Percentiles rank a stretch among this genome's conserved stretches.
These are phyloP conservation scores for Starmerella geochares DNA, from an alignment of 805 yeast species.

Conservation along the genomic window DNA sequence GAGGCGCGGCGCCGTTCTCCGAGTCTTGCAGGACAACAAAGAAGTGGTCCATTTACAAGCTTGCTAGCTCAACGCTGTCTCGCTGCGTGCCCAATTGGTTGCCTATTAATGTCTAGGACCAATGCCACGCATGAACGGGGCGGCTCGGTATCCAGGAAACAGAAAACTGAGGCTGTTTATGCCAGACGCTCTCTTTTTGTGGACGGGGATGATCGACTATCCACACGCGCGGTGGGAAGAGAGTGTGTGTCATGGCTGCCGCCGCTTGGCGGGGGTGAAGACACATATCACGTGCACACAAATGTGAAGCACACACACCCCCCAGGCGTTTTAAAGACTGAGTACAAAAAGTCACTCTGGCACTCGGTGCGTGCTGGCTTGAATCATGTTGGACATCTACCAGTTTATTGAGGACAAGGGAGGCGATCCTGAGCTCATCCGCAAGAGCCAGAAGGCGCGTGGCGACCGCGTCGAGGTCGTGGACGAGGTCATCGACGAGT, in stretches of 20 bases:
- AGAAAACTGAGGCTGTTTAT: too few species aligned
- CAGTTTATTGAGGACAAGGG: slow-evolving; percentile 94
- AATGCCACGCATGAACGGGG: background rate
- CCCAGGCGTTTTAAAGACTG: too few species aligned
- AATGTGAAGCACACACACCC: too few species aligned
- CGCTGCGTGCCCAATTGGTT: background rate
- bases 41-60: slow-evolving; percentile 11
- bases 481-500: slow-evolving; percentile 85
- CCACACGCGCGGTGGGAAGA: too few species aligned
- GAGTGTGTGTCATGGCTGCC: too few species aligned
- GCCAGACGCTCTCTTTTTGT: too few species aligned
- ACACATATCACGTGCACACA: too few species aligned
- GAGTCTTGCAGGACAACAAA: slow-evolving; percentile 24
- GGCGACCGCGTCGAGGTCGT: slow-evolving; percentile 90
- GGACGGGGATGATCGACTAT: too few species aligned
- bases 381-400: slow-evolving; percentile 78
- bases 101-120: background rate
- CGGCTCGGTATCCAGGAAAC: too few species aligned
- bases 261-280: too few species aligned
- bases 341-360: too few species aligned
- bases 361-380: too few species aligned
- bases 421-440: slow-evolving; percentile 84
- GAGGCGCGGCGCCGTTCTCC: slow-evolving; percentile 10
- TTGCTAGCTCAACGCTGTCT: background rate
- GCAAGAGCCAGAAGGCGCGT: slow-evolving; percentile 84